Base-by-base conservation (phyloP, 148 eudicot species). In the Limonium bicolor region DNA sequence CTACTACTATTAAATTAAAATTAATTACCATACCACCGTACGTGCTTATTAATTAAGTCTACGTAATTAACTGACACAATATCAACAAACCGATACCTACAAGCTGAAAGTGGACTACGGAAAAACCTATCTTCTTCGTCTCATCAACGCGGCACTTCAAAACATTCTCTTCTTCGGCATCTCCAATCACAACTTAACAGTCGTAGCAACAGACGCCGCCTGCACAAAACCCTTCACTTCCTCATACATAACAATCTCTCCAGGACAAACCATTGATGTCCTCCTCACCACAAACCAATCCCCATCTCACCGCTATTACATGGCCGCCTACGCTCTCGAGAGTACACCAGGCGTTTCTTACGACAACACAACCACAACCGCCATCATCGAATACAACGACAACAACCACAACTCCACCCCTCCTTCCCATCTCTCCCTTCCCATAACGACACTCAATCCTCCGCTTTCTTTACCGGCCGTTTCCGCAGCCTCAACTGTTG, bases 351-450 rank as follows among this genome's bases (percentile, higher is more conserved):
- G 26, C 19, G 0, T 29, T 3, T 4, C 22, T 28, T 52, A 36
- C 9, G 46, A 39, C 17, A 52, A 52, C 46, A 39, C 56, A 28
- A 88, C 96, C 53, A 74, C 96, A 45, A 82, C 96, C 1, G 96
- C 96, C 29, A 65, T 82, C 37, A 73, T 87, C 15, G 65, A 79
- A 66, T 87, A 87, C n/a, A n/a, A n/a, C n/a, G n/a, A n/a, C n/a
- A n/a, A n/a, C n/a, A n/a, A n/a, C n/a, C n/a, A n/a, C n/a, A n/a
- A n/a, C n/a, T n/a, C n/a, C n/a, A n/a, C n/a, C n/a, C n/a, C n/a
- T n/a, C n/a, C n/a, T n/a, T n/a, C n/a, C n/a, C n/a, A n/a, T n/a
- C n/a, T n/a, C n/a, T n/a, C n/a, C n/a, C n/a, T n/a, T n/a, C n/a
- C n/a, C n/a, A n/a, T n/a, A n/a, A n/a, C n/a, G n/a, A n/a, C n/a